Conservation (phyloP, 805 yeast genomes). For the Monosporozyma solicola region DNA sequence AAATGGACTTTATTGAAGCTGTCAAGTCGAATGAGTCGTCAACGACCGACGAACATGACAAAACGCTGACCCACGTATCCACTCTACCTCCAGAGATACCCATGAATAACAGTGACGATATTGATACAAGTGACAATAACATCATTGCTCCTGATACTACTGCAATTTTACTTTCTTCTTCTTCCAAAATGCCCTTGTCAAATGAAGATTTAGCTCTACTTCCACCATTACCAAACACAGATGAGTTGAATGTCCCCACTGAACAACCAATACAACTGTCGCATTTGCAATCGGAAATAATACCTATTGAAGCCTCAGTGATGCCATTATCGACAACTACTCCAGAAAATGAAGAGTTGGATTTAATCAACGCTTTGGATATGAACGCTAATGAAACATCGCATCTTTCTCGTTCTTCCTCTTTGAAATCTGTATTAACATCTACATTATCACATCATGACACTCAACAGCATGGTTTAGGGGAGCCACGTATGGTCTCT, state of each 20-base stretch:
- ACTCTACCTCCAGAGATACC: not conserved
- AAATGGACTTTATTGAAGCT: not conserved
- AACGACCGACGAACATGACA: not conserved
- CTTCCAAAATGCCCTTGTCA: not conserved
- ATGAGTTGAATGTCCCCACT: not conserved
- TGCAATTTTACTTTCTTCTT: not conserved
- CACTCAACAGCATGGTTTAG: not conserved
- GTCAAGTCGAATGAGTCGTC: constrained; percentile 1
- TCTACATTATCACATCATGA: not conserved
- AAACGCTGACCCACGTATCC: not conserved
- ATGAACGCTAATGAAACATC: not conserved
- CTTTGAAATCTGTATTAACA: not conserved
- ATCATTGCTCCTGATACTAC: not conserved
- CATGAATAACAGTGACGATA: not conserved
- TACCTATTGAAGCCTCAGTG: not conserved
- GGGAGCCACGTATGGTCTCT: not conserved
- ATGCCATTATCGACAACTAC: not conserved
- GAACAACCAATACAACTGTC: not conserved
- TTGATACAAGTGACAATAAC: not conserved
- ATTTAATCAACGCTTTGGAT: not conserved
- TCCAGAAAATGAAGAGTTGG: not conserved
- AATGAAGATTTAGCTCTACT: not conserved
- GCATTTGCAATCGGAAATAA: not conserved
- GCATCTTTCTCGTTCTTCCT: not conserved
- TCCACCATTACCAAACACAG: not conserved